Conservation (phyloP, 331 rosid genomes). For the Arachis monticola region DNA sequence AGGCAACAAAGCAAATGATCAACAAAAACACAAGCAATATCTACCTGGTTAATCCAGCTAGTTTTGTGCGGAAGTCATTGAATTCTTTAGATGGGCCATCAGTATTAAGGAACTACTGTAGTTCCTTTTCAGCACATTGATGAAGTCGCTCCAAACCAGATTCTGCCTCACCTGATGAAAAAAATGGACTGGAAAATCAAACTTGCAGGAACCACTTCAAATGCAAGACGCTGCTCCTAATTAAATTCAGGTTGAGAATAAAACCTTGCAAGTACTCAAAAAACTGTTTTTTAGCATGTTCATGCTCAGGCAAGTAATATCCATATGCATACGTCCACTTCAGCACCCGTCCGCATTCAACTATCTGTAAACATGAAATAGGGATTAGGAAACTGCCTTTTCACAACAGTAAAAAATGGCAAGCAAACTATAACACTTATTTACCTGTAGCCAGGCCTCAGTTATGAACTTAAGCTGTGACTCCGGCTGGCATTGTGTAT, state of each 20-base stretch:
- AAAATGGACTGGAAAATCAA: neutral
- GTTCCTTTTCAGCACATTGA: conserved; percentile 74
- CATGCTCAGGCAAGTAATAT: conserved; percentile 69
- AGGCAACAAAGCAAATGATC: neutral
- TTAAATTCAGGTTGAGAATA: conserved; percentile 22
- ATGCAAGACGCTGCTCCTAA: conserved; percentile 27
- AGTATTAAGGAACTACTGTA: conserved; percentile 54
- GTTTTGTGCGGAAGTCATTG: conserved; percentile 74
- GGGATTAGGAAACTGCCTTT: conserved; percentile 9
- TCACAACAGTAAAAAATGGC: conserved; percentile 21
- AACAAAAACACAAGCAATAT: conserved; percentile 8
- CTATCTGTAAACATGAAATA: conserved; percentile 56
- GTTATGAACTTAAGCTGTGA: conserved; percentile 70
- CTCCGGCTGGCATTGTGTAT: conserved; percentile 62
- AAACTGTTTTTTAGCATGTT: conserved; percentile 72
- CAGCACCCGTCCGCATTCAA: conserved; percentile 83
- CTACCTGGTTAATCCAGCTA: conserved; percentile 73
- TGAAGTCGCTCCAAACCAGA: conserved; percentile 75
- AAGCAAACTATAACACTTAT: conserved; percentile 19
- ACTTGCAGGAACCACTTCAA: conserved; percentile 5
- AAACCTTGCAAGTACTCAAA: conserved; percentile 86
- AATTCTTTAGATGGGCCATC: conserved; percentile 65
- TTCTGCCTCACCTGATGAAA: conserved; percentile 76
- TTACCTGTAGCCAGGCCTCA: conserved; percentile 81
- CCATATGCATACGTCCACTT: conserved; percentile 95